Conservation (phyloP, 768 basidiomycete genomes). For the Crassisporium funariophilum region DNA sequence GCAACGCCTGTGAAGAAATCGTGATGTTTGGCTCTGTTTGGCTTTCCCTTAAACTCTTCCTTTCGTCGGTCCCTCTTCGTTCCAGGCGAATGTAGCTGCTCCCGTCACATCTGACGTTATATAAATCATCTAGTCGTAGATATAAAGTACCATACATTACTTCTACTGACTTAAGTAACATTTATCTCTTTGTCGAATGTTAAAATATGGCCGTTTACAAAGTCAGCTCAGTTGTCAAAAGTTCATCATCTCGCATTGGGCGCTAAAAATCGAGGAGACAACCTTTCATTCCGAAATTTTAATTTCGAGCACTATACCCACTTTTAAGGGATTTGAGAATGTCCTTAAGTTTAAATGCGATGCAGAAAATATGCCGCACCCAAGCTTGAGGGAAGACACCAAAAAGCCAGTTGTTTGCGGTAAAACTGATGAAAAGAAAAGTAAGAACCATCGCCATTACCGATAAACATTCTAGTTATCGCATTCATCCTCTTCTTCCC, state of each 20-base stretch:
- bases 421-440: neutral
- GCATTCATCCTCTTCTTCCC: neutral
- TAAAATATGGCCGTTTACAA: neutral
- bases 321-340: neutral
- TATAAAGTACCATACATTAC: neutral
- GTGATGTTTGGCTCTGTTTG: neutral
- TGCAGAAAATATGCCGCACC: neutral
- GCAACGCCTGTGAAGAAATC: neutral
- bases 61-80: neutral
- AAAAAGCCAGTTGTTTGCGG: neutral
- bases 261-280: neutral
- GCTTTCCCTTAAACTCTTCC: neutral
- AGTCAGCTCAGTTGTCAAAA: neutral
- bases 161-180: neutral
- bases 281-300: neutral
- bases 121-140: neutral
- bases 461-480: neutral
- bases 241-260: neutral
- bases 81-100: neutral
- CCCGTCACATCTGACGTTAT: neutral
- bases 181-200: neutral
- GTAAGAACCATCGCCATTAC: neutral
- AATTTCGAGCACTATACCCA: neutral
- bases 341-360: neutral
- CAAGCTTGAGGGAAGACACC: neutral